These are phyloP conservation scores for Vitis labrusca DNA, from an alignment of 164 flowering plant genomes.

Conservation along the genomic window DNA sequence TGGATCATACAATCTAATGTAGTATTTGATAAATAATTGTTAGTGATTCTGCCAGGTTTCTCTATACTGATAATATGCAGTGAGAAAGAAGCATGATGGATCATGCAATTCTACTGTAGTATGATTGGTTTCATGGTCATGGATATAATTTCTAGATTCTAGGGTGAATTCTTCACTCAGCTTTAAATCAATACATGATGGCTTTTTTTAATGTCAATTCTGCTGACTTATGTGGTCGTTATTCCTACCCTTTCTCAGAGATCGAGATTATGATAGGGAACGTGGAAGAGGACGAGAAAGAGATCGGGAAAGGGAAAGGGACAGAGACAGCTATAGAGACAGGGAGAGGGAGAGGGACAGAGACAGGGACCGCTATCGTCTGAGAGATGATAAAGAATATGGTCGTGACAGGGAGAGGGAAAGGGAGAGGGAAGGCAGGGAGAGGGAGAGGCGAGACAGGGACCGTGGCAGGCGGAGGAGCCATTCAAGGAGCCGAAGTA, in stretches of 20 bases:
- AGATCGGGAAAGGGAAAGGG: slow-evolving; percentile 56
- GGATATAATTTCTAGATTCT: too few relatives aligned
- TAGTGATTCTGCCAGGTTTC: background rate
- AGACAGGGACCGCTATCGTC: slow-evolving; percentile 58
- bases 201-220: background rate
- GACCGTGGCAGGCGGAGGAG: slow-evolving; percentile 80
- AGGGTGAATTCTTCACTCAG: too few relatives aligned
- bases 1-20: slow-evolving; percentile 61
- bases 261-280: slow-evolving; percentile 33
- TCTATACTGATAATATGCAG: background rate
- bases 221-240: too few relatives aligned
- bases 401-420: slow-evolving; percentile 71
- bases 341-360: slow-evolving; percentile 48
- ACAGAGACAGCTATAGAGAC: slow-evolving; percentile 43
- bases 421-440: slow-evolving; percentile 56
- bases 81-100: too few relatives aligned
- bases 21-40: background rate
- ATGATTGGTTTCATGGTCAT: slow-evolving; percentile 1
- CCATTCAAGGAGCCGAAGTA: slow-evolving; percentile 67
- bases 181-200: too few relatives aligned
- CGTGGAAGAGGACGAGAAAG: slow-evolving; percentile 31
- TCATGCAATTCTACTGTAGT: background rate
- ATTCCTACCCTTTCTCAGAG: slow-evolving; percentile 20
- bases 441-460: slow-evolving; percentile 75
- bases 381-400: slow-evolving; percentile 77